phyloP scores from a whole-genome alignment of 2,329 filamentous ascomycete species.

The Calonectria montana region DNA sequence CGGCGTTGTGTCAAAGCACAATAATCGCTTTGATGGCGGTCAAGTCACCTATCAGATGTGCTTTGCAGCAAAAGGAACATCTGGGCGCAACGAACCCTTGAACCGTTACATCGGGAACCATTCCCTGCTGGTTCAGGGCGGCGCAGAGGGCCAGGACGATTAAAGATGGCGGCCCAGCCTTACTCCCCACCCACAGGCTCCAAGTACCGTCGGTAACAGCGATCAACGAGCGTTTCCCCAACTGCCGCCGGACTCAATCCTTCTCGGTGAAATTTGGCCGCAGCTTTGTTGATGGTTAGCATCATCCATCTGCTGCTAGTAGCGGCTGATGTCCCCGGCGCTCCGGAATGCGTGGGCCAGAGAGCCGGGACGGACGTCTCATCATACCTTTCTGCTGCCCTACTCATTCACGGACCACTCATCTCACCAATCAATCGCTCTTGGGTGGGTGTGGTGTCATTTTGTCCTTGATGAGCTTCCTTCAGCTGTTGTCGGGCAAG shows the following conservation, averaged over 20 bases:
- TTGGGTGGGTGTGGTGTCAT: background rate
- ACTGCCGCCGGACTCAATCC: background rate
- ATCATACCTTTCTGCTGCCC: background rate
- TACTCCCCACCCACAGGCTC: background rate
- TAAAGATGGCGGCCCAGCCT: background rate
- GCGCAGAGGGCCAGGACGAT: background rate
- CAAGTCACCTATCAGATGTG: background rate
- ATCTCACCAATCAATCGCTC: background rate
- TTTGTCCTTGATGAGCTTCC: background rate
- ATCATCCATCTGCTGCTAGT: background rate
- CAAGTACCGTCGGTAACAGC: background rate
- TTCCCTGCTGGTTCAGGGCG: background rate
- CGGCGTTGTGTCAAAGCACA: background rate
- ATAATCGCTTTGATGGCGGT: background rate
- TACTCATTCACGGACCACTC: background rate
- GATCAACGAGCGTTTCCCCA: constrained; percentile 3
- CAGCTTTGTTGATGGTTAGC: background rate
- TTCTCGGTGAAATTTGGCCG: background rate
- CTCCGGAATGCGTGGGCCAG: background rate
- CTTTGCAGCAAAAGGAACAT: background rate
- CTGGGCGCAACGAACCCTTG: background rate
- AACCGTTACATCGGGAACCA: background rate
- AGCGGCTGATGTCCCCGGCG: background rate
- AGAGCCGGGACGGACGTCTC: constrained; percentile 6
- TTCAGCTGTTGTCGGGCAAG: background rate